A percentile compares a stretch with the other conserved stretches of the same genome.
Evolutionary conservation across 208 protist species (phyloP).

Genomic region (Trypanosomatidae sp.): DNA sequence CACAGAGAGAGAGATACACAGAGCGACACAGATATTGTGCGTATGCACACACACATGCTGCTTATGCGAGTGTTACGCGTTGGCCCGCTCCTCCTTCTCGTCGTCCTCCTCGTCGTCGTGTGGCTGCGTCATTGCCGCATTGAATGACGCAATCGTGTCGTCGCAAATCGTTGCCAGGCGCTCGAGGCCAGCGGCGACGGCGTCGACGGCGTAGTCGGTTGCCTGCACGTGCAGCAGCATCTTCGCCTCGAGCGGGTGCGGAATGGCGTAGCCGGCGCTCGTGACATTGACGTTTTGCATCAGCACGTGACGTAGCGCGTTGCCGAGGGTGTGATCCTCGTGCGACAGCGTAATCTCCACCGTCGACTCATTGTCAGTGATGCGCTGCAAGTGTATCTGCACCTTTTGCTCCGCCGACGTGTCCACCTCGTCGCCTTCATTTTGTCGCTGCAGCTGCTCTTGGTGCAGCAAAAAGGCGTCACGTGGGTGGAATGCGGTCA

Average conservation of each 20-base stretch:
- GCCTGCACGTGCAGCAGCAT: conserved; percentile 88
- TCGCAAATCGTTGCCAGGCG: conserved; percentile 72
- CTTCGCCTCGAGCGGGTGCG: conserved; percentile 89
- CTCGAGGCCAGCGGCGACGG: conserved; percentile 62
- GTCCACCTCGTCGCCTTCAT: conserved; percentile 85
- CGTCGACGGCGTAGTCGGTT: conserved; percentile 81
- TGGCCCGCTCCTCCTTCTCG: too few species aligned
- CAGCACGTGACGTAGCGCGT: conserved; percentile 84
- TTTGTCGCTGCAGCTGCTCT: conserved; percentile 76
- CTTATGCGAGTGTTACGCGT: too few species aligned
- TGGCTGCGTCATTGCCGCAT: conserved; percentile 41
- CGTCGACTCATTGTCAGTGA: conserved; percentile 60
- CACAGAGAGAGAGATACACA: too few species aligned
- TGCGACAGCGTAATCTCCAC: conserved; percentile 77
- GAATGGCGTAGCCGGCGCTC: conserved; percentile 87
- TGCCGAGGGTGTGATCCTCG: conserved; percentile 89
- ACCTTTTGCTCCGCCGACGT: conserved; percentile 84
- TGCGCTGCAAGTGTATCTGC: conserved; percentile 71
- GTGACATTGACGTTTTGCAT: conserved; percentile 85
- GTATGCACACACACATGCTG: too few species aligned
- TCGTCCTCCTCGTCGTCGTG: not conserved
- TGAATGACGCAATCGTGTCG: conserved; percentile 54
- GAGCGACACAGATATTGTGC: too few species aligned
- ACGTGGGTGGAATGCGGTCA: conserved; percentile 52
- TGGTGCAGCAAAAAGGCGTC: conserved; percentile 84